phyloP scores from a whole-genome alignment of 2,329 filamentous ascomycete genomes.

The Epichloe uncinata region DNA sequence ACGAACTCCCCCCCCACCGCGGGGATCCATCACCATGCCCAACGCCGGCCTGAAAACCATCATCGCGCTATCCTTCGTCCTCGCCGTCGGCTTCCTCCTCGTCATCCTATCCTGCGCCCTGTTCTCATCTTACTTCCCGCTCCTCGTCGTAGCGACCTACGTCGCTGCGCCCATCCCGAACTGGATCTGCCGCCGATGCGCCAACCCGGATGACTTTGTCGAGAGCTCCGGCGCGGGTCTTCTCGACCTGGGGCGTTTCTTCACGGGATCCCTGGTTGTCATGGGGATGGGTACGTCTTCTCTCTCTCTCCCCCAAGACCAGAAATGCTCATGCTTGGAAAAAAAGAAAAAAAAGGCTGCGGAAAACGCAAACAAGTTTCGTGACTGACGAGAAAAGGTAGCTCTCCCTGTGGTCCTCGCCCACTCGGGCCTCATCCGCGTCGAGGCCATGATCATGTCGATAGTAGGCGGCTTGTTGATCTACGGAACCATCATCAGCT shows the following conservation, averaged over 20 bases:
- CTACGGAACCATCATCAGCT: constrained; percentile 96
- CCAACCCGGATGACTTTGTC: constrained; percentile 92
- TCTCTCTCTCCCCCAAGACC: neutral
- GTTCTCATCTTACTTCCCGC: constrained; percentile 86
- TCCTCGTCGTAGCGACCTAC: constrained; percentile 93
- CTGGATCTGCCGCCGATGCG: constrained; percentile 82
- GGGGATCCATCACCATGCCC: constrained; percentile 34
- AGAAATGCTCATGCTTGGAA: too few species aligned
- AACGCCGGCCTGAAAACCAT: constrained; percentile 96
- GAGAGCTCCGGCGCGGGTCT: constrained; percentile 69
- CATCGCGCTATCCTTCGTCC: constrained; percentile 96
- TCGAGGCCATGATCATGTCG: constrained; percentile 89
- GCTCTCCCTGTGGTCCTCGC: constrained; percentile 81
- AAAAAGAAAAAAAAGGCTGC: too few species aligned
- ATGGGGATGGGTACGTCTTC: constrained; percentile 84
- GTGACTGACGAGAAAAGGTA: constrained; percentile 22
- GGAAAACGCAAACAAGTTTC: too few species aligned
- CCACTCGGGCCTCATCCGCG: constrained; percentile 69
- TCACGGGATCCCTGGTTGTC: constrained; percentile 88
- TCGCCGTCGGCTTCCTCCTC: constrained; percentile 95
- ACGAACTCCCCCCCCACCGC: constrained; percentile 4
- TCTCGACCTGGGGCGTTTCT: constrained; percentile 87
- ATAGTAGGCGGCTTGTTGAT: constrained; percentile 86
- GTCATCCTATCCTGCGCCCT: constrained; percentile 96
- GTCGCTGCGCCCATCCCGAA: constrained; percentile 88